Percentiles rank a stretch among this genome's conserved stretches.
phyloP scores from a whole-genome alignment of 306 rosid genomes.

The Canavalia ensiformis region DNA sequence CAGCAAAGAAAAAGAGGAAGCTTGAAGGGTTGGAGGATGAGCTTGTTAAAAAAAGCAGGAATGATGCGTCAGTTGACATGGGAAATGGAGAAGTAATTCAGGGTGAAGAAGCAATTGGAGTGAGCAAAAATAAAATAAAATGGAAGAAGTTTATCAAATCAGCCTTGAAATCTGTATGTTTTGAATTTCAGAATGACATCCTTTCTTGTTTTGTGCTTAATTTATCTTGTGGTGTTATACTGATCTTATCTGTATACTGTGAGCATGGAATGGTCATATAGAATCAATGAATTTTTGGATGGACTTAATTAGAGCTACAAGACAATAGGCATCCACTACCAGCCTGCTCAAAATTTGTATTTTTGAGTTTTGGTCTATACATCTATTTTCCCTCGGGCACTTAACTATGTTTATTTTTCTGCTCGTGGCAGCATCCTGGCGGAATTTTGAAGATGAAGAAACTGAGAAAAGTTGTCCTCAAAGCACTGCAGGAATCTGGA shows the following conservation, averaged over 20 bases:
- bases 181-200: slow-evolving; percentile 21
- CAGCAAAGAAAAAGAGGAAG: slow-evolving; percentile 75
- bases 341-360: slow-evolving; percentile 7
- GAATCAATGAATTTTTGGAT: slow-evolving; percentile 22
- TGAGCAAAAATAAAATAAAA: slow-evolving; percentile 61
- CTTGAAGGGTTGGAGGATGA: slow-evolving; percentile 60
- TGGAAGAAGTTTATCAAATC: slow-evolving; percentile 88
- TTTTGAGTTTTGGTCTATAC: background rate
- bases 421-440: slow-evolving; percentile 72
- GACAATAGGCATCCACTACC: background rate
- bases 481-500: slow-evolving; percentile 75
- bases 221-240: background rate
- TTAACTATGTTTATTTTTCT: slow-evolving; percentile 31
- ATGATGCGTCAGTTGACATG: slow-evolving; percentile 47
- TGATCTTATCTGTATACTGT: slow-evolving; percentile 26
- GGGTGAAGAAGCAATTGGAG: slow-evolving; percentile 52
- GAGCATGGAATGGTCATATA: slow-evolving; percentile 23
- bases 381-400: slow-evolving; percentile 12
- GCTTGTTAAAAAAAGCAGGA: slow-evolving; percentile 62
- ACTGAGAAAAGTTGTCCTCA: slow-evolving; percentile 67
- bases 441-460: slow-evolving; percentile 82
- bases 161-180: slow-evolving; percentile 72
- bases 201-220: slow-evolving; percentile 22
- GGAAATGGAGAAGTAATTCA: slow-evolving; percentile 84
- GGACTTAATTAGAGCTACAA: slow-evolving; percentile 13